Evolutionary conservation across 2,329 filamentous ascomycete species (phyloP), one percentile per base, ranked within the genome.

Genomic region (Calonectria crousiana): DNA sequence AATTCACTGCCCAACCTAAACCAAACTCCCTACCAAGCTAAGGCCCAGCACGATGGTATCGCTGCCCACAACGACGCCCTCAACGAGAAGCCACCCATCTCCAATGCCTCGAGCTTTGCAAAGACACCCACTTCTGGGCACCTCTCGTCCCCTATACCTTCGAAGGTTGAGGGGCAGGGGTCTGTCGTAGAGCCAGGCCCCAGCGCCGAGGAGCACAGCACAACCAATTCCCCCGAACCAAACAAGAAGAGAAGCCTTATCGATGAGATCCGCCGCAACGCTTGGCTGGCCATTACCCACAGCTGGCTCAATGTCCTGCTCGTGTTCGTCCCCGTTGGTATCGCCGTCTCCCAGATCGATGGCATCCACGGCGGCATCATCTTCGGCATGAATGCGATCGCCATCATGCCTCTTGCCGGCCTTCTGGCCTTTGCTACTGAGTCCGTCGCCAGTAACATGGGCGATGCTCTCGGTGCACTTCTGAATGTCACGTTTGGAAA

Each of bases 401-500:
- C 94, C 78, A 94, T 95, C 80, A 90, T 95, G 73, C 94, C 94
- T 32, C 87, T 95, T 75, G 94, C 94, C 65, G 93, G 92, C 71
- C 85, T 95, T 68, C 87, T 95, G 78, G 92, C 91, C 79, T 92
- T 92, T 84, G 93, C 94, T 44, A 95, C 94, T 20, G 94, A 95
- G 85, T 93, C 91, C 72, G 93, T 95, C 72, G 93, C 94, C 62
- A 89, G 89, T 77, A 91, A 92, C 78, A 89, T 95, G 84, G 94
- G 93, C 67, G 93, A 95, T 81, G 93, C 93, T 4, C 86, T 95
- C 58, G 93, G 93, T 70, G 93, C 93, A 41, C 84, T 95, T 79
- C 89, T 95, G 82, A 95, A 95, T 80, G 92, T 95, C 74, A 95
- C 93, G 11, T 95, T 95, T 86, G 93, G 94, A 78, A 95, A 95